A percentile compares a stretch with the other conserved stretches of the same genome.
These are phyloP conservation scores for Hortaea werneckii DNA, from an alignment of 2,329 filamentous ascomycete genomes.

Conservation along the genomic window DNA sequence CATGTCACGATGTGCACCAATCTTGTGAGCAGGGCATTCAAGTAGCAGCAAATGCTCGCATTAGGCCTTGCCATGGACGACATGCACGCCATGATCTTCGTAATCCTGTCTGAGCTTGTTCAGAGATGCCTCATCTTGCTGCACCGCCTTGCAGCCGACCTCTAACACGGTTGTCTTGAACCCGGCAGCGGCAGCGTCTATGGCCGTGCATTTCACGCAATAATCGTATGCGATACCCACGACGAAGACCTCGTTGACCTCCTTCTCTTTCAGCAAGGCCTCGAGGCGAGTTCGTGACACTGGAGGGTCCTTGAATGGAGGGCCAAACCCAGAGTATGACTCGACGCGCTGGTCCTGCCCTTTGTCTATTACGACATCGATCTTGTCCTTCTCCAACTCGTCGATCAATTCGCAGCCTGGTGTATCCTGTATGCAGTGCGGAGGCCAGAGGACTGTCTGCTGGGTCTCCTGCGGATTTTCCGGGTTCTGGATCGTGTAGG, in stretches of 20 bases:
- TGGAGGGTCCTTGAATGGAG: constrained; percentile 57
- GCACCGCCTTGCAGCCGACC: constrained; percentile 68
- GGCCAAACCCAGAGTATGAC: constrained; percentile 89
- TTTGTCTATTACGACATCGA: constrained; percentile 68
- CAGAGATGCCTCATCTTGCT: constrained; percentile 47
- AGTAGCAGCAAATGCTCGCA: too few species aligned
- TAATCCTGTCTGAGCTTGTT: constrained; percentile 43
- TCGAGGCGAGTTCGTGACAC: constrained; percentile 54
- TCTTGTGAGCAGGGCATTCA: too few species aligned
- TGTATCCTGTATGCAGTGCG: constrained; percentile 73
- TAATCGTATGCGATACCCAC: constrained; percentile 83
- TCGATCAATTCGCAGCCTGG: constrained; percentile 62
- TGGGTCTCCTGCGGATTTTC: constrained; percentile 53
- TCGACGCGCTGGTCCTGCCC: constrained; percentile 65
- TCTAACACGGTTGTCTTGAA: constrained; percentile 68
- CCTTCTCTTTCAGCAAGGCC: constrained; percentile 43
- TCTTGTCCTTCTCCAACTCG: constrained; percentile 50
- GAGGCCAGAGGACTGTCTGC: constrained; percentile 64
- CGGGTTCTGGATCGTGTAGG: constrained; percentile 57
- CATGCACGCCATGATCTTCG: constrained; percentile 46
- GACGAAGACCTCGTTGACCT: constrained; percentile 70
- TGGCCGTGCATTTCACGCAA: constrained; percentile 73
- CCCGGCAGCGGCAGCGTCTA: constrained; percentile 66
- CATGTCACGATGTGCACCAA: too few species aligned
- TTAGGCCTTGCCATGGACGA: constrained; percentile 31